Percentiles rank a stretch among this genome's conserved stretches.
Evolutionary conservation across 2,329 filamentous ascomycete species (phyloP).

Genomic region (Penicillium sp.): DNA sequence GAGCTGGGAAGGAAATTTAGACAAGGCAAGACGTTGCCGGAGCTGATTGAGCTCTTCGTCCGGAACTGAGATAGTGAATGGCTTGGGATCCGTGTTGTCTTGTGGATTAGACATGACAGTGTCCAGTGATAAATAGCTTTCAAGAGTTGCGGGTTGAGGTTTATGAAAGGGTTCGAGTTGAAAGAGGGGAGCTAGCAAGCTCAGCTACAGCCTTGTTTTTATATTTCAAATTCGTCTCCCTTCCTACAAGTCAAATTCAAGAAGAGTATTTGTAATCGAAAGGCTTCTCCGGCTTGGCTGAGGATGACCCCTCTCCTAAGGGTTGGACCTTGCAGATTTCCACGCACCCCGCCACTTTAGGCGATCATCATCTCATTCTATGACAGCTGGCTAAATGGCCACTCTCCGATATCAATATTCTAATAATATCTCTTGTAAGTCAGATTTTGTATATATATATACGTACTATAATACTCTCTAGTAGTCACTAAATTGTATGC

Average conservation of each 20-base stretch:
- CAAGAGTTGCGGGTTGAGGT: not conserved
- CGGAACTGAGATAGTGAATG: constrained; percentile 20
- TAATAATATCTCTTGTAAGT: no score
- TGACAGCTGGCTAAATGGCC: no score
- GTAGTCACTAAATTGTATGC: no score
- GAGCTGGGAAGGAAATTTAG: constrained; percentile 22
- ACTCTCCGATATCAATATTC: no score
- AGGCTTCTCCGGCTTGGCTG: not conserved
- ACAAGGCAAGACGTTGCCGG: constrained; percentile 22
- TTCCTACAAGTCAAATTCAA: not conserved
- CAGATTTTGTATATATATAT: no score
- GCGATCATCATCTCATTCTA: no score
- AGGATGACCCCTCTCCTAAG: not conserved
- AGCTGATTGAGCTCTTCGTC: constrained; percentile 21
- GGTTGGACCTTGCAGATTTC: no score
- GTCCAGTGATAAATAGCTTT: not conserved
- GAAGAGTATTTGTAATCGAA: constrained; percentile 3
- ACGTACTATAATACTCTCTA: no score
- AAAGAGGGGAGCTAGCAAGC: not conserved
- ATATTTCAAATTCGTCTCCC: not conserved
- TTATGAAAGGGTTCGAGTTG: not conserved
- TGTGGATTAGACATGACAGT: constrained; percentile 13
- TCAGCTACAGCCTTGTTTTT: not conserved
- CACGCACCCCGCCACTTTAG: no score
- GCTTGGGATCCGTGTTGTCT: not conserved